A percentile compares a stretch with the other conserved stretches of the same genome.
phyloP scores from a whole-genome alignment of 2,329 filamentous ascomycete genomes.

The Lachnellula arida region DNA sequence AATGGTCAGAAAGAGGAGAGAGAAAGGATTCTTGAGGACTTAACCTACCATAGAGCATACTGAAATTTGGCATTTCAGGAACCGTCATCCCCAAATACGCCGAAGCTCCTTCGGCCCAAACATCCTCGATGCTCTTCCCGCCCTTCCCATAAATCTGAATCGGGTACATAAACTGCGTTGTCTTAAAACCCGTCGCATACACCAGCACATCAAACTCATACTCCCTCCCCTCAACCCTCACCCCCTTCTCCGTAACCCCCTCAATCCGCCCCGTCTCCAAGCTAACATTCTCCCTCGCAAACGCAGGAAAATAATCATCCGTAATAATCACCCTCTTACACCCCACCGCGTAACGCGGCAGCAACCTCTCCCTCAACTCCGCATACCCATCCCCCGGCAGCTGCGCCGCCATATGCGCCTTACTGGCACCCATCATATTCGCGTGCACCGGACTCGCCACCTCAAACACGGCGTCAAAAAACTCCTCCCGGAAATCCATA shows the following conservation, averaged over 20 bases:
- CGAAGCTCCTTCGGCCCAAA: slow-evolving; percentile 50
- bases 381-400: slow-evolving; percentile 39
- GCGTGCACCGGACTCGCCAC: slow-evolving; percentile 10
- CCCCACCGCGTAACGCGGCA: slow-evolving; percentile 48
- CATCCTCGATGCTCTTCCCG: slow-evolving; percentile 37
- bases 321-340: slow-evolving; percentile 51
- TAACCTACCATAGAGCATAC: slow-evolving; percentile 33
- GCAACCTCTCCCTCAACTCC: slow-evolving; percentile 48
- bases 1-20: slow-evolving; percentile 36
- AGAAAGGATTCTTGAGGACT: background rate
- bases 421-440: slow-evolving; percentile 33
- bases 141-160: slow-evolving; percentile 48
- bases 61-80: slow-evolving; percentile 21
- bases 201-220: slow-evolving; percentile 51
- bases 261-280: slow-evolving; percentile 48
- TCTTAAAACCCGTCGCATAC: slow-evolving; percentile 54
- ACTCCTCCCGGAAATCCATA: slow-evolving; percentile 52
- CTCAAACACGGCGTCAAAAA: slow-evolving; percentile 39
- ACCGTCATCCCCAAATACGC: slow-evolving; percentile 24
- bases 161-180: slow-evolving; percentile 54
- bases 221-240: slow-evolving; percentile 40
- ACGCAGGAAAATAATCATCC: slow-evolving; percentile 51
- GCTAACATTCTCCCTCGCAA: slow-evolving; percentile 42
- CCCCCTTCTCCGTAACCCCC: slow-evolving; percentile 41
- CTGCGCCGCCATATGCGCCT: slow-evolving; percentile 41